Evolutionary conservation across 208 protist species (phyloP), one percentile per base, ranked within the genome.

Genomic region (Leishmania tropica): DNA sequence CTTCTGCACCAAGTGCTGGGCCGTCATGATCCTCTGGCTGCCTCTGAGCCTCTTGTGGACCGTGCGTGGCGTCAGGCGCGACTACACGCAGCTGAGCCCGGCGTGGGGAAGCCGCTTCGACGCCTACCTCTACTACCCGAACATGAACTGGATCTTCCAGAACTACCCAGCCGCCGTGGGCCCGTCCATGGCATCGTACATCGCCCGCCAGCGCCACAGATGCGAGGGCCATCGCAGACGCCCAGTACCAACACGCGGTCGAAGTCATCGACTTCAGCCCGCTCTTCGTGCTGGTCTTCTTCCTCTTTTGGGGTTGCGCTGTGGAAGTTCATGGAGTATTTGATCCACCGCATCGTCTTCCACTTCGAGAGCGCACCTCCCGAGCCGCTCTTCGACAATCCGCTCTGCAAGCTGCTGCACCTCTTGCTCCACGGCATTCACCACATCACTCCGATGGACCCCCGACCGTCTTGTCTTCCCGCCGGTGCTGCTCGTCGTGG

Each of bases 361-460:
- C 89, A 90, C 60, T 88, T 90, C 47, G 84, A 92, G 84, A 80
- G 85, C 4, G 35, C 70, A 3, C 58, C 87, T 10, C 85, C 89
- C 8, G n/a, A 24, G 62, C 8, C 2, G 24, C 31, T 89, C 19
- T 82, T 92, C 42, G 85, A 89, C 79, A 86, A 83, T 45, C 87
- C 85, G 37, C 54, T 87, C 53, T 82, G 65, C 80, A 92, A 89
- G 77, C 68, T 81, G 65, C 72, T 90, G 65, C 89, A 90, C 65
- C 73, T 92, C 37, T 45, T 88, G 21, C 79, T 92, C 17, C 89
- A 90, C 76, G 89, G 86, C 76, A 85, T 92, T 45, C 89, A 92
- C 54, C 89, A 90, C 78, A 85, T 92, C 80, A 90, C 90, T 72
- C 89, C 89, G 31, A 93, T 90, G 87, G 87, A 93, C 80, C 0